Percentiles rank a stretch among this genome's conserved stretches.
Evolutionary conservation across 768 basidiomycete species (phyloP).

Genomic region (Crassisporium funariophilum): DNA sequence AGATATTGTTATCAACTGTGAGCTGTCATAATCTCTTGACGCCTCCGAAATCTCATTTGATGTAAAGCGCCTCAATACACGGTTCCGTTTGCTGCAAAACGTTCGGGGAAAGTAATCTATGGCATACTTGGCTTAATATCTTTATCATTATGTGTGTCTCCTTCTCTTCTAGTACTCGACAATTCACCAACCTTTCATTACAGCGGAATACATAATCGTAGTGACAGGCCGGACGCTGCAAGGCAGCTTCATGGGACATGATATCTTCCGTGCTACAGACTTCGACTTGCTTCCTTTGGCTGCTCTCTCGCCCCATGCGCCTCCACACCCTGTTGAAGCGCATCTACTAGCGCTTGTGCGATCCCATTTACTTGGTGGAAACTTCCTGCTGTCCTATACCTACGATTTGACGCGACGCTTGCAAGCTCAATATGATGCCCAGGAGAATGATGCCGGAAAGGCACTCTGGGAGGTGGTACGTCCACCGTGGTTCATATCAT

Average conservation of each 20-base stretch:
- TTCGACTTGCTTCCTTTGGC: slow-evolving; percentile 90
- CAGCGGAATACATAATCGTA: slow-evolving; percentile 93
- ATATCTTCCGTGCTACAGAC: slow-evolving; percentile 87
- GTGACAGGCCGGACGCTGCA: slow-evolving; percentile 81
- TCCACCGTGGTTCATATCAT: slow-evolving; percentile 13
- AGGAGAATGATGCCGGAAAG: slow-evolving; percentile 51
- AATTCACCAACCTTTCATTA: slow-evolving; percentile 4
- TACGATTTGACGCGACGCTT: slow-evolving; percentile 89
- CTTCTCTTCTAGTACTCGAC: slow-evolving; percentile 1
- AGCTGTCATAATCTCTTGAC: slow-evolving; percentile 23
- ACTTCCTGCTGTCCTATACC: slow-evolving; percentile 87
- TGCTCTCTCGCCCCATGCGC: slow-evolving; percentile 62
- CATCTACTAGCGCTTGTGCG: slow-evolving; percentile 86
- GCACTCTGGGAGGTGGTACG: slow-evolving; percentile 79
- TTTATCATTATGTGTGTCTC: slow-evolving; percentile 66
- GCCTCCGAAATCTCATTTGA: slow-evolving; percentile 3
- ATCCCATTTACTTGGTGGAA: slow-evolving; percentile 78
- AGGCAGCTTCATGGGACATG: slow-evolving; percentile 79
- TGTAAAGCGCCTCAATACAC: slow-evolving; percentile 52
- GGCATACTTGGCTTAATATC: slow-evolving; percentile 79
- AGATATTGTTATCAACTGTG: slow-evolving; percentile 72
- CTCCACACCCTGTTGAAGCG: slow-evolving; percentile 84
- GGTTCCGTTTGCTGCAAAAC: slow-evolving; percentile 55
- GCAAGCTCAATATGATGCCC: slow-evolving; percentile 75
- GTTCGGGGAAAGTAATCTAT: slow-evolving; percentile 67